Conservation (phyloP, 2,329 filamentous ascomycete genomes). For the Sporothrix phasma region DNA sequence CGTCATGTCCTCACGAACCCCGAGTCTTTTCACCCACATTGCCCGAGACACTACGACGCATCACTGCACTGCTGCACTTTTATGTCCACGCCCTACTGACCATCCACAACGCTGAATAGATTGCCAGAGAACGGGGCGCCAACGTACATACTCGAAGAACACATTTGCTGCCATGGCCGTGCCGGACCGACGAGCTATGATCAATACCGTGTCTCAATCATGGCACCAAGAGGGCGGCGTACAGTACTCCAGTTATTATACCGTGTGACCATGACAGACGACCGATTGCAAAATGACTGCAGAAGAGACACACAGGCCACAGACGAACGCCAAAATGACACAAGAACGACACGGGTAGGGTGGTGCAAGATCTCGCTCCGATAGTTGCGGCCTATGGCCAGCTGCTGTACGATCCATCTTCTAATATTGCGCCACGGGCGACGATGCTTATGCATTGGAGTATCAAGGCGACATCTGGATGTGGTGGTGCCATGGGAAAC, state of each 20-base stretch:
- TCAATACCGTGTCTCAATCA: no score
- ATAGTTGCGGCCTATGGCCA: neutral
- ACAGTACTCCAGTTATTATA: neutral
- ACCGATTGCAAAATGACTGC: neutral
- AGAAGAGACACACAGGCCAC: neutral
- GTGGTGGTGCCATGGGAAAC: conserved; percentile 9
- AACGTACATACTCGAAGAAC: neutral
- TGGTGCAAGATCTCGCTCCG: conserved; percentile 14
- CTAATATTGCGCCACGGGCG: neutral
- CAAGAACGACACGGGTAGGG: neutral
- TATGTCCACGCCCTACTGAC: neutral
- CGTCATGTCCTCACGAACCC: neutral
- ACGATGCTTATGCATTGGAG: neutral
- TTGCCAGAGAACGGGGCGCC: neutral
- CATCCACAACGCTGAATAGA: neutral
- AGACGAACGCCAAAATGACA: neutral
- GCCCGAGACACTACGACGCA: neutral
- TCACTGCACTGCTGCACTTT: neutral
- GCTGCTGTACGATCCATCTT: conserved; percentile 3
- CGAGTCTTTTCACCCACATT: neutral
- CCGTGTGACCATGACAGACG: neutral
- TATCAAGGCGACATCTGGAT: neutral
- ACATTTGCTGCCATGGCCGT: neutral
- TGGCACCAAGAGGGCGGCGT: neutral
- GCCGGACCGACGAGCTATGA: no score